A percentile compares a stretch with the other conserved stretches of the same genome.
These are phyloP conservation scores for Polytrichum formosum DNA, from an alignment of 225 moss, liverwort and hornwort species.

Conservation along the genomic window DNA sequence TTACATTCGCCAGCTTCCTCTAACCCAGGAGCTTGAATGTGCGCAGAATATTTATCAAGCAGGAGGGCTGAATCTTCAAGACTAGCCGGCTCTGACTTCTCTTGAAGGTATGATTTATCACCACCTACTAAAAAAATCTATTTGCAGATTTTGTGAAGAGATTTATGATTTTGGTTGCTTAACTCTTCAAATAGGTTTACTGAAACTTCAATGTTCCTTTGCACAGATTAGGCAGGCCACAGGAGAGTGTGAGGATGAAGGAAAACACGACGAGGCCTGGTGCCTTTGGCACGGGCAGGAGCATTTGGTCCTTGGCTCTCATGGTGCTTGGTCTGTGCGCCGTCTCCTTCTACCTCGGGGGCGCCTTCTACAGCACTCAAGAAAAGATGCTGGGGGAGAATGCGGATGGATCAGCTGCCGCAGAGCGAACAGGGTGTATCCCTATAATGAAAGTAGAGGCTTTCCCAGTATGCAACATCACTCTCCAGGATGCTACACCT, in stretches of 20 bases:
- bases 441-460: slow-evolving; percentile 16
- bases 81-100: too few relatives aligned
- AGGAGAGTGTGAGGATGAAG: slow-evolving; percentile 14
- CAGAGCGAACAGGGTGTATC: slow-evolving; percentile 22
- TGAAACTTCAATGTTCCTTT: too few relatives aligned
- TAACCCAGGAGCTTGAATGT: too few relatives aligned
- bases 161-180: too few relatives aligned
- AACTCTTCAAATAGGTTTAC: too few relatives aligned
- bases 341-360: slow-evolving; percentile 36
- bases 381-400: slow-evolving; percentile 3
- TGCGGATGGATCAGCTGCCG: background rate
- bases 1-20: too few relatives aligned
- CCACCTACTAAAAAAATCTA: too few relatives aligned
- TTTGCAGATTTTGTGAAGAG: too few relatives aligned
- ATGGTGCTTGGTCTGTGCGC: slow-evolving; percentile 32
- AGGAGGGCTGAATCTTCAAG: too few relatives aligned
- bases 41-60: too few relatives aligned
- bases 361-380: slow-evolving; percentile 25
- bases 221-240: background rate
- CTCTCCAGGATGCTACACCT: slow-evolving; percentile 34
- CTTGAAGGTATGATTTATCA: too few relatives aligned
- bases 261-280: slow-evolving; percentile 34
- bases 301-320: slow-evolving; percentile 10
- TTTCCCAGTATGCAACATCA: slow-evolving; percentile 32
- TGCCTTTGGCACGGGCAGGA: slow-evolving; percentile 14